A percentile compares a stretch with the other conserved stretches of the same genome.
Evolutionary conservation across 2,329 filamentous ascomycete species (phyloP).

Genomic region (Diplodia intermedia): DNA sequence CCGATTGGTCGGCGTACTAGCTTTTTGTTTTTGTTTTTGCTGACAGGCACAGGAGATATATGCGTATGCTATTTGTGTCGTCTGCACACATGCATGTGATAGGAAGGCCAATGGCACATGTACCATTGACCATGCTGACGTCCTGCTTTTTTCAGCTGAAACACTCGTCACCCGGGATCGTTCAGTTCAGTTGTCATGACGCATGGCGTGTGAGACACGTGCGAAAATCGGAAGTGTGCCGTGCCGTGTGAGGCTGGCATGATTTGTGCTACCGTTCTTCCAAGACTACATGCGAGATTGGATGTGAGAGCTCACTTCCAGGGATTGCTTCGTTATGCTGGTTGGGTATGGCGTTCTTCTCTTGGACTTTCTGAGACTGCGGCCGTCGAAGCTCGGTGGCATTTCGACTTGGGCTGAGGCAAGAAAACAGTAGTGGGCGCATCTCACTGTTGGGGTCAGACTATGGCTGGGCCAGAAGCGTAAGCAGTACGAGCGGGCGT

Average conservation of each 20-base stretch:
- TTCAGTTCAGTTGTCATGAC: neutral
- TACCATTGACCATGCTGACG: neutral
- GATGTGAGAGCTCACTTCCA: neutral
- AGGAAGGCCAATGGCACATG: neutral
- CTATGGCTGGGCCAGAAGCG: neutral
- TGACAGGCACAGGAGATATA: neutral
- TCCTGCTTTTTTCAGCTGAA: neutral
- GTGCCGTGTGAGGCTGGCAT: neutral
- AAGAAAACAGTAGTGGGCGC: neutral
- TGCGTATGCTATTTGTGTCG: neutral
- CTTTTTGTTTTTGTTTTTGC: neutral
- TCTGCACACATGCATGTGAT: neutral
- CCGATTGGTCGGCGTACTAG: neutral
- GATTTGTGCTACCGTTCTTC: neutral
- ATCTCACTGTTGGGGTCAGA: neutral
- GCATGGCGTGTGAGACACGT: constrained; percentile 21
- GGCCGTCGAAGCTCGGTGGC: neutral
- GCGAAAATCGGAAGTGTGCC: neutral
- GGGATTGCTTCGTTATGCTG: neutral
- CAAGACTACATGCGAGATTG: neutral
- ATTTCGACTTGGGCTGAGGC: neutral
- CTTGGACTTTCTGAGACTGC: neutral
- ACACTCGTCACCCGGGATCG: neutral
- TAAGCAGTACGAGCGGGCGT: neutral
- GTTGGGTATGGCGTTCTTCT: neutral